Evolutionary conservation across 2,329 filamentous ascomycete species (phyloP).

Genomic region (Teratosphaeria epicoccoides): DNA sequence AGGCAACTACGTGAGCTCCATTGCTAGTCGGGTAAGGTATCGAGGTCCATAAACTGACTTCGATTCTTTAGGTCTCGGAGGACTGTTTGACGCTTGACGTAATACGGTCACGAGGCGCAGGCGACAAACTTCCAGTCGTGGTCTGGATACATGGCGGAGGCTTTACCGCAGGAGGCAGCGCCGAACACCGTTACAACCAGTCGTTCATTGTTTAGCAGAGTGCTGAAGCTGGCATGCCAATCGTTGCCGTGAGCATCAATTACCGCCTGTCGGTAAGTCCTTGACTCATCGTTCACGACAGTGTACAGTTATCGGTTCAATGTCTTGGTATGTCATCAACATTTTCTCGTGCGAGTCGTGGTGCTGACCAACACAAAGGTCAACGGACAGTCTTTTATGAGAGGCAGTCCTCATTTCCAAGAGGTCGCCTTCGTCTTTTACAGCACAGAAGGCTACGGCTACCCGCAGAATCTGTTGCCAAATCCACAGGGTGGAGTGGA

Average conservation of each 20-base stretch:
- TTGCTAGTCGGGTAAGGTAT: not conserved
- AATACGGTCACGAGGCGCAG: constrained; percentile 42
- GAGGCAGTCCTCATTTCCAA: constrained; percentile 32
- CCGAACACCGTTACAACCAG: constrained; percentile 15
- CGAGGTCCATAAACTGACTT: constrained; percentile 14
- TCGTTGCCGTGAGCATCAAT: constrained; percentile 51
- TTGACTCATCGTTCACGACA: constrained; percentile 2
- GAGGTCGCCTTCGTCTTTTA: constrained; percentile 47
- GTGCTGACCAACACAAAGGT: not conserved
- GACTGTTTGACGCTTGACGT: constrained; percentile 55
- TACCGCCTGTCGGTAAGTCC: constrained; percentile 42
- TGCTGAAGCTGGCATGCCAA: constrained; percentile 28
- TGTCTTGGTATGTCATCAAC: constrained; percentile 20
- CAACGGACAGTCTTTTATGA: constrained; percentile 18
- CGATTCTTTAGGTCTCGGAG: constrained; percentile 35
- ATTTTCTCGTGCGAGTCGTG: not conserved
- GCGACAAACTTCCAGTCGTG: constrained; percentile 41
- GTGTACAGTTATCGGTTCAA: constrained; percentile 34
- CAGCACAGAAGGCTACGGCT: constrained; percentile 34
- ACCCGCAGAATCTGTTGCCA: constrained; percentile 27
- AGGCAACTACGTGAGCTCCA: constrained; percentile 14
- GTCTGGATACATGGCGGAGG: constrained; percentile 53
- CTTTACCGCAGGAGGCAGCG: constrained; percentile 28
- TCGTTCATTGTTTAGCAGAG: constrained; percentile 21
- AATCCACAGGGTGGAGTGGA: constrained; percentile 14